These are phyloP conservation scores for Fragaria iinumae DNA, from an alignment of 306 rosid species.

Conservation along the genomic window DNA sequence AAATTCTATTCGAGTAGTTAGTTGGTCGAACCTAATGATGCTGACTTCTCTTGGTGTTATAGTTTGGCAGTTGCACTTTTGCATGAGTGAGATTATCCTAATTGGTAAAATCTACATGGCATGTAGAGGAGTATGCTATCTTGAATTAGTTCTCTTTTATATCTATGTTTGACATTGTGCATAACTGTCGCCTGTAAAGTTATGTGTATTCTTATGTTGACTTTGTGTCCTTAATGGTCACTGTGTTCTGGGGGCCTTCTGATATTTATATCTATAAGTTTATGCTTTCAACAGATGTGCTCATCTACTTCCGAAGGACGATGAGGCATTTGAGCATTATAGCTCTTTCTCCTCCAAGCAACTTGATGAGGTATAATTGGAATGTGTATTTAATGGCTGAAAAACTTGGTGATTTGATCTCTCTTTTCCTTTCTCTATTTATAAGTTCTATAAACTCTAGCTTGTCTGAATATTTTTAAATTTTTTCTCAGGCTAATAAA, in stretches of 20 bases:
- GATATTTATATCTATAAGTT: background rate
- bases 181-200: background rate
- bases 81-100: background rate
- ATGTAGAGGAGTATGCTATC: conserved; percentile 8
- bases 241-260: background rate
- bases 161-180: background rate
- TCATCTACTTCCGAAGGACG: conserved; percentile 86
- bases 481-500: conserved; percentile 70
- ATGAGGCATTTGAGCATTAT: conserved; percentile 89
- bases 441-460: background rate
- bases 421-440: background rate
- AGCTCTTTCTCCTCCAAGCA: conserved; percentile 72
- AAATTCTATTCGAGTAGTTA: background rate
- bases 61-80: background rate
- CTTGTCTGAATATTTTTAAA: background rate
- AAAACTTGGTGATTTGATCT: background rate
- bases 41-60: background rate
- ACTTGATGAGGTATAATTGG: conserved; percentile 77
- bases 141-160: background rate
- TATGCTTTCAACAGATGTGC: conserved; percentile 49
- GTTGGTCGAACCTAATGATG: background rate
- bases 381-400: background rate
- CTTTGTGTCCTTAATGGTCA: background rate
- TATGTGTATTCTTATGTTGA: background rate
- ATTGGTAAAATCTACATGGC: background rate